A percentile compares a stretch with the other conserved stretches of the same genome.
phyloP scores from a whole-genome alignment of 2,329 filamentous ascomycete species.

The Xylaria sp. region DNA sequence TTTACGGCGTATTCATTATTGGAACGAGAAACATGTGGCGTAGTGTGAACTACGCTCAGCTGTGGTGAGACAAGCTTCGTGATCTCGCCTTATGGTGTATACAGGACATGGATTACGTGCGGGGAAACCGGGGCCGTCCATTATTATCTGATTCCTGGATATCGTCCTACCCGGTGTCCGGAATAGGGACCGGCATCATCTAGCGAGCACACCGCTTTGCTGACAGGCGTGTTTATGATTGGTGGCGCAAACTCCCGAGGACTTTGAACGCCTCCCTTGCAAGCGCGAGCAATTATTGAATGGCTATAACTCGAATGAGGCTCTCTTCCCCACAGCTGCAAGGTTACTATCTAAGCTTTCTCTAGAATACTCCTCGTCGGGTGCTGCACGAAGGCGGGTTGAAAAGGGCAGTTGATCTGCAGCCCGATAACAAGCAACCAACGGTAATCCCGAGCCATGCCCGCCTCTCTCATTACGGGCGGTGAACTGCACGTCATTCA shows the following conservation, averaged over 20 bases:
- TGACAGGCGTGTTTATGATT: neutral
- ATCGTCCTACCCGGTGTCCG: conserved; percentile 3
- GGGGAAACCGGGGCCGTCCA: conserved; percentile 2
- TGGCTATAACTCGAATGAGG: neutral
- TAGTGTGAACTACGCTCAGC: neutral
- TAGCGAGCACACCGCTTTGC: conserved; percentile 1
- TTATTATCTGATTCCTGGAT: neutral
- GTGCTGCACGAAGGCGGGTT: conserved; percentile 13
- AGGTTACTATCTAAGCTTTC: conserved; percentile 1
- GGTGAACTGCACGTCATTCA: conserved; percentile 21
- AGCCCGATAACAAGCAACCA: conserved; percentile 9
- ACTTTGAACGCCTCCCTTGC: neutral
- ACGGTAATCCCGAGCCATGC: conserved; percentile 25
- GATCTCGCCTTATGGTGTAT: conserved; percentile 1
- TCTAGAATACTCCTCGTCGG: conserved; percentile 12
- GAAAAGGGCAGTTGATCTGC: conserved; percentile 16
- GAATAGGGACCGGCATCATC: neutral
- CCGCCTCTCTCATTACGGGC: conserved; percentile 9
- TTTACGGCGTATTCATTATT: neutral
- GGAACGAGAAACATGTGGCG: neutral
- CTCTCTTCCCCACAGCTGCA: neutral
- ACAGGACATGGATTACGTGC: conserved; percentile 5
- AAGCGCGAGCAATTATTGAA: neutral
- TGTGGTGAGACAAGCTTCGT: neutral
- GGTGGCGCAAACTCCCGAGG: neutral